A percentile compares a stretch with the other conserved stretches of the same genome.
These are phyloP conservation scores for Aspergillus sp. DNA, from an alignment of 2,329 filamentous ascomycete genomes.

Conservation along the genomic window DNA sequence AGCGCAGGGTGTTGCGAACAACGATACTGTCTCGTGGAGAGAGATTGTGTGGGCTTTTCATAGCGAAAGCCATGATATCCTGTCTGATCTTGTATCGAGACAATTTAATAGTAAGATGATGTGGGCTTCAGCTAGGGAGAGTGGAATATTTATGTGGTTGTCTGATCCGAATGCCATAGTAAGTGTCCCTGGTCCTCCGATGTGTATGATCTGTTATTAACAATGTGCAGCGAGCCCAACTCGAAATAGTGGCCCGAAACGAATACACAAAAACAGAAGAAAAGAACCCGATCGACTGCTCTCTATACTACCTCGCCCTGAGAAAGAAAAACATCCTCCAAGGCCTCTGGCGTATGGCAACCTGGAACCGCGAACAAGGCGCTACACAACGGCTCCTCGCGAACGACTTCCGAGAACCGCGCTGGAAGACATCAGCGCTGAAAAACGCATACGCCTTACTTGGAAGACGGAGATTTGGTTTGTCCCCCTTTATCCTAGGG, in stretches of 20 bases:
- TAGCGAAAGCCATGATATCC: slow-evolving; percentile 68
- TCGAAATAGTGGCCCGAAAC: slow-evolving; percentile 85
- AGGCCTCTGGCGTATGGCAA: slow-evolving; percentile 90
- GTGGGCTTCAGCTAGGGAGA: slow-evolving; percentile 80
- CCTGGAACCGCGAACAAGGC: slow-evolving; percentile 77
- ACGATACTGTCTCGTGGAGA: slow-evolving; percentile 56
- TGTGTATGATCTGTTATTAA: slow-evolving; percentile 6
- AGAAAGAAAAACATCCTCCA: slow-evolving; percentile 85
- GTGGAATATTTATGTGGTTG: slow-evolving; percentile 93
- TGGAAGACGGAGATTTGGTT: slow-evolving; percentile 80
- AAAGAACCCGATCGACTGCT: slow-evolving; percentile 86
- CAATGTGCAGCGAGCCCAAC: slow-evolving; percentile 57
- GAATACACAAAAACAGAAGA: slow-evolving; percentile 84
- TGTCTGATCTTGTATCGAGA: slow-evolving; percentile 71
- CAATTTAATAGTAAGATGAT: slow-evolving; percentile 73
- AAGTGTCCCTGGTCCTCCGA: slow-evolving; percentile 29
- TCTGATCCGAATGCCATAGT: slow-evolving; percentile 69
- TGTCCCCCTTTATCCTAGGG: slow-evolving; percentile 17
- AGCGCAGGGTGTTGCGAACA: slow-evolving; percentile 51
- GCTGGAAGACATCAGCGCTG: slow-evolving; percentile 80
- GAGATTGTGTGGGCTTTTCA: slow-evolving; percentile 42
- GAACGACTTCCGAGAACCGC: slow-evolving; percentile 83
- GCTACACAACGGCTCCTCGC: slow-evolving; percentile 72
- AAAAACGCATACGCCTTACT: slow-evolving; percentile 97
- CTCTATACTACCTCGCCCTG: slow-evolving; percentile 83